Percentiles rank a stretch among this genome's conserved stretches.
phyloP scores from a whole-genome alignment of 129 eudicot genomes.

The Flaveria ramosissima region DNA sequence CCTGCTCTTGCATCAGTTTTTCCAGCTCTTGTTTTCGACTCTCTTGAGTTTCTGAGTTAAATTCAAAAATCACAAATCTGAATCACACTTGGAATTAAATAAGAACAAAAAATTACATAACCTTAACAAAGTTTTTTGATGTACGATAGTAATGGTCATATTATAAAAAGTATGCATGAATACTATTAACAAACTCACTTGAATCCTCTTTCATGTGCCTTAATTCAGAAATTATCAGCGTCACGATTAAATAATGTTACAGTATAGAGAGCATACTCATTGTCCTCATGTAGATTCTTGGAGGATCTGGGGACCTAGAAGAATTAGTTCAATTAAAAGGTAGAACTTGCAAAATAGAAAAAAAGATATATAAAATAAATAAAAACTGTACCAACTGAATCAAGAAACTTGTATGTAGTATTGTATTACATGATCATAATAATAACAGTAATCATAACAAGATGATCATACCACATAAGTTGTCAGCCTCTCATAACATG shows the following conservation, averaged over 20 bases:
- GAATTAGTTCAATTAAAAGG: conserved; percentile 42
- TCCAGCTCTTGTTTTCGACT: conserved; percentile 79
- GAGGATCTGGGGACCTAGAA: conserved; percentile 95
- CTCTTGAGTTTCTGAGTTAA: conserved; percentile 82
- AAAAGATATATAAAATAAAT: neutral
- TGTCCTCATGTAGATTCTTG: conserved; percentile 86
- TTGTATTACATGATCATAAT: neutral
- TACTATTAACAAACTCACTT: conserved; percentile 54
- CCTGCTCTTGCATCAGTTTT: conserved; percentile 80
- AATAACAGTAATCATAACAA: neutral
- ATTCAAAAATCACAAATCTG: conserved; percentile 88
- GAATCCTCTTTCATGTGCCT: conserved; percentile 90
- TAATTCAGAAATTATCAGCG: conserved; percentile 74
- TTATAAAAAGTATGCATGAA: conserved; percentile 14
- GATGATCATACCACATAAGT: conserved; percentile 67
- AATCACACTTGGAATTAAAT: conserved; percentile 24
- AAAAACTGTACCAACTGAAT: neutral
- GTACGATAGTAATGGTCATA: neutral
- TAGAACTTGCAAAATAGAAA: conserved; percentile 20
- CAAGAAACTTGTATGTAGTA: conserved; percentile 16
- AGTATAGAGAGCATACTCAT: conserved; percentile 83
- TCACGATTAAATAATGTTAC: conserved; percentile 75
- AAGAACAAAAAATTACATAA: conserved; percentile 1
- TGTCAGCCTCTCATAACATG: conserved; percentile 83
- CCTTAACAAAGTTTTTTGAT: conserved; percentile 1